These are phyloP conservation scores for Rhynchospora tenuis DNA, from an alignment of 176 grass and related monocot genomes.

Conservation along the genomic window DNA sequence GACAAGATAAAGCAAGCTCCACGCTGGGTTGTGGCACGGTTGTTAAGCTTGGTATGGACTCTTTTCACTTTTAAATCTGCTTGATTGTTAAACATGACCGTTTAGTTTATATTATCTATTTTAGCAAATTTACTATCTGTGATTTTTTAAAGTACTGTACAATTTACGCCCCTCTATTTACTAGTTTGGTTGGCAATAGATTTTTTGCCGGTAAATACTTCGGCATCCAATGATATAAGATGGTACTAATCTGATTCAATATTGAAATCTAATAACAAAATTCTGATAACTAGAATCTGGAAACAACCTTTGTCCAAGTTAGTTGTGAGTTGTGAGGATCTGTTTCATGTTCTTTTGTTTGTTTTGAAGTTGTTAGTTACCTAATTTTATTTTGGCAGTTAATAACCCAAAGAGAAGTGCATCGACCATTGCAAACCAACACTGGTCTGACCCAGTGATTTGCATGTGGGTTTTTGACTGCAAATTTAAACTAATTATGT, in stretches of 20 bases:
- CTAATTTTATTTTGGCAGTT: slow-evolving; percentile 46
- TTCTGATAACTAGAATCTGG: neutral
- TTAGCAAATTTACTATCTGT: neutral
- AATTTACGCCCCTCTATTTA: neutral
- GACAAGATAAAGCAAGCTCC: too few species aligned
- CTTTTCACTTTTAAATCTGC: too few species aligned
- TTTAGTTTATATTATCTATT: neutral
- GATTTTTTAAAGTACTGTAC: neutral
- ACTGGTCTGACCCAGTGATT: too few species aligned
- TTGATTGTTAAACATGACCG: too few species aligned
- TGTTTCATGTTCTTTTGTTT: neutral
- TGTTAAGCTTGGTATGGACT: too few species aligned
- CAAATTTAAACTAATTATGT: too few species aligned
- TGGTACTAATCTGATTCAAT: neutral
- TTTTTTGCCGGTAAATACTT: neutral
- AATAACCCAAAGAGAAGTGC: slow-evolving; percentile 93
- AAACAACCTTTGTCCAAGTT: neutral
- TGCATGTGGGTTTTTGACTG: too few species aligned
- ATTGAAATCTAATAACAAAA: neutral
- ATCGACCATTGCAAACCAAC: too few species aligned
- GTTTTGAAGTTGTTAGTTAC: slow-evolving; percentile 9
- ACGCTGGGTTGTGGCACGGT: too few species aligned
- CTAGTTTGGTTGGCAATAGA: neutral
- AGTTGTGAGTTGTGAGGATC: neutral
- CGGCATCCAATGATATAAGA: neutral